Evolutionary conservation across 345 rosid species (phyloP), one percentile per base, ranked within the genome.

Genomic region (Lumnitzera racemosa): DNA sequence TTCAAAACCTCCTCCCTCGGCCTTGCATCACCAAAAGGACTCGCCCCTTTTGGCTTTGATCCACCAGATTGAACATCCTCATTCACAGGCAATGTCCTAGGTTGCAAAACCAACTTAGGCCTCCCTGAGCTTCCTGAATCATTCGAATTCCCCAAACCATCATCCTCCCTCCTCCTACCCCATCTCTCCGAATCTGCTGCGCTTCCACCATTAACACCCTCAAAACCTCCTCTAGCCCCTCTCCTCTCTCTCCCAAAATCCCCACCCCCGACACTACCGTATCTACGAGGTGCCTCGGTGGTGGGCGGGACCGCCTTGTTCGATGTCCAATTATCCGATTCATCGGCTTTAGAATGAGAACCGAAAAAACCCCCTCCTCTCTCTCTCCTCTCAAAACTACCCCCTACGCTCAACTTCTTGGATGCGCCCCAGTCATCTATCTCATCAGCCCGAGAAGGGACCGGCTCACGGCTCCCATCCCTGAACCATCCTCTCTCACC

Each of bases 1-100:
- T 88, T 90, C 79, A 94, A 66, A 24, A 90, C 99, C 66, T 86
- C 96, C 74, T 94, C 99, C 53, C 99, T 83, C 0, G 99, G 99
- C 70, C 99, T 88, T 0, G 99, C 99, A 9, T 78, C 76, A 13
- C 97, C 99, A 55, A 94, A 94, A 0, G 97, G 99, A 56, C 68
- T 94, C 10, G 71, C 69, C 20, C 83, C 89, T 69, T 73, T 88
- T 2, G 91, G 83, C 57, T 70, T 94, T n/a, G 75, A 63, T 52
- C 66, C 74, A 12, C 55, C 51, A 85, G 80, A 43, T 56, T 51
- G 11, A 73, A 72, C 25, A 5, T 56, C 62, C 49, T 57, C 67
- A 12, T 67, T 49, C 41, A 73, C 81, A 13, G 96, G 83, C 57
- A 79, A 59, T 1, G 82, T 76, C 12, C 97, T 82, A 0, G 95